These are phyloP conservation scores for Pichia scutulata DNA, from an alignment of 805 yeast species.

Conservation along the genomic window DNA sequence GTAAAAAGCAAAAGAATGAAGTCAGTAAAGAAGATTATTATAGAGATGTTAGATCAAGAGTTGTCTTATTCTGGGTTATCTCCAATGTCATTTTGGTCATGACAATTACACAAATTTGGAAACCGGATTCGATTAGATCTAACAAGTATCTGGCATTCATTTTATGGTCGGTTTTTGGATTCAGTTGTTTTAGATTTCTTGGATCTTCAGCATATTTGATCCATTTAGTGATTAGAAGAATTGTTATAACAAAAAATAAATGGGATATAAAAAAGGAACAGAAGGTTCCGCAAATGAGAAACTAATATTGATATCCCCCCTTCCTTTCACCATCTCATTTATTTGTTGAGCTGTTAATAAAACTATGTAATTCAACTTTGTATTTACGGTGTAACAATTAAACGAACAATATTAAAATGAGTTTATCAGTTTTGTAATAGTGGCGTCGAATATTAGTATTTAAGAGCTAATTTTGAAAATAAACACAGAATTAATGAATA, in stretches of 20 bases:
- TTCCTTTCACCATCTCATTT: no score
- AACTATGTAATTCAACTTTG: background rate
- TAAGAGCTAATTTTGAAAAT: background rate
- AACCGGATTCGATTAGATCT: constrained; percentile 52
- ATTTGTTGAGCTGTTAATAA: background rate
- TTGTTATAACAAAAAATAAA: constrained; percentile 26
- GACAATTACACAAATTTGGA: constrained; percentile 80
- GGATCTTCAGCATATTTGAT: constrained; percentile 73
- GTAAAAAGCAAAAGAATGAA: constrained; percentile 30
- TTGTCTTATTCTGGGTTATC: constrained; percentile 92
- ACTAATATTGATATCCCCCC: background rate
- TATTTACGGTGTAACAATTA: background rate
- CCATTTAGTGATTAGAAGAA: constrained; percentile 29
- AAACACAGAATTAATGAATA: background rate
- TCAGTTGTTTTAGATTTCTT: constrained; percentile 72
- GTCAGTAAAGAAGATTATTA: constrained; percentile 74
- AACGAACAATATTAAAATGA: no score
- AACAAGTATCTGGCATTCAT: constrained; percentile 79
- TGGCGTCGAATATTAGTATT: background rate
- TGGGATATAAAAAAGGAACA: constrained; percentile 24
- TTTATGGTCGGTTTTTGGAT: constrained; percentile 85
- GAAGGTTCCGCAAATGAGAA: constrained; percentile 11
- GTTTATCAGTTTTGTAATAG: background rate
- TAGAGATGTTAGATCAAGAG: constrained; percentile 88
- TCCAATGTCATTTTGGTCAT: constrained; percentile 73